Evolutionary conservation across 306 rosid species (phyloP).

Genomic region (Vigna hirtella): DNA sequence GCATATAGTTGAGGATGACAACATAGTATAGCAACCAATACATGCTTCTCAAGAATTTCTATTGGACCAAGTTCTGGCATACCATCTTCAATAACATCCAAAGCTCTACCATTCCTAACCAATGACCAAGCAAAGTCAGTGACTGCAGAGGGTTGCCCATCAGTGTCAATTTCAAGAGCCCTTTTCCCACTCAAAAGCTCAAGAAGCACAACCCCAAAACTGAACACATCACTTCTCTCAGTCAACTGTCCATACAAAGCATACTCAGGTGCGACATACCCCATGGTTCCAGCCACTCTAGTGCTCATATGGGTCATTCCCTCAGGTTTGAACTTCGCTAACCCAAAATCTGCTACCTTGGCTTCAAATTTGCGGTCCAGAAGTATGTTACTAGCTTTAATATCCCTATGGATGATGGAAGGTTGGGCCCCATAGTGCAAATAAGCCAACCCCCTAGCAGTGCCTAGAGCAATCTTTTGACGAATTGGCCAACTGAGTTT

Average conservation of each 20-base stretch:
- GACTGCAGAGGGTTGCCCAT: constrained; percentile 2
- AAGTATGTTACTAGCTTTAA: constrained; percentile 18
- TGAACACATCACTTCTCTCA: constrained; percentile 25
- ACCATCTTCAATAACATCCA: constrained; percentile 10
- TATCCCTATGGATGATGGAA: constrained; percentile 29
- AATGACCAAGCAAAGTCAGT: constrained; percentile 19
- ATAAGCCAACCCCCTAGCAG: constrained; percentile 22
- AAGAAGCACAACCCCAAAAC: constrained; percentile 15
- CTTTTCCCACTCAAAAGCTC: constrained; percentile 25
- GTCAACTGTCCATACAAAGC: constrained; percentile 25
- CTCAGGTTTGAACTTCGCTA: constrained; percentile 7
- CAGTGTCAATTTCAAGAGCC: constrained; percentile 1
- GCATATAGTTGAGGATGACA: constrained; percentile 10
- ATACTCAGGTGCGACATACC: constrained; percentile 24
- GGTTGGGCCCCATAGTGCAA: constrained; percentile 20
- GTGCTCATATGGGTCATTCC: constrained; percentile 16
- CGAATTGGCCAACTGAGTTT: constrained; percentile 11
- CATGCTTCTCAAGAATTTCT: constrained; percentile 12
- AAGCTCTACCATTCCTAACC: constrained; percentile 1
- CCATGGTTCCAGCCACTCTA: constrained; percentile 1
- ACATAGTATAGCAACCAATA: not conserved
- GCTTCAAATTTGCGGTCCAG: not conserved
- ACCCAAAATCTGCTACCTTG: constrained; percentile 12
- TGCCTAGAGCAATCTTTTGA: constrained; percentile 17
- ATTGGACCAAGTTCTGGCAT: constrained; percentile 1